Conservation (phyloP, 2,329 filamentous ascomycete species). For the Cytospora schulzeri region DNA sequence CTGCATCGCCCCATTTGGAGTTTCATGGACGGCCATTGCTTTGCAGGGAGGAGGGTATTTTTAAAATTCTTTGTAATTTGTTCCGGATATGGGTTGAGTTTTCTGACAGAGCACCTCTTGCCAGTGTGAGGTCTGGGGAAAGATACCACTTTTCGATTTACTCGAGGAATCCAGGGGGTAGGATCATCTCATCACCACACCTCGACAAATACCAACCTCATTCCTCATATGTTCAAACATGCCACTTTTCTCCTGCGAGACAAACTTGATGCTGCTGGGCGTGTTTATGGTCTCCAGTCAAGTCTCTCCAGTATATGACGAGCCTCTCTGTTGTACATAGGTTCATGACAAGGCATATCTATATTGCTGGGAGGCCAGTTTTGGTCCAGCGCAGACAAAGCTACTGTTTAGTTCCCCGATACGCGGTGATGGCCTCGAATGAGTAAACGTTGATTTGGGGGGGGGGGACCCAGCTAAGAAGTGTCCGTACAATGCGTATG, state of each 20-base stretch:
- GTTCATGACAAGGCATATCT: constrained; percentile 34
- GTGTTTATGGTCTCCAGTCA: constrained; percentile 44
- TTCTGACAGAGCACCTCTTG: constrained; percentile 27
- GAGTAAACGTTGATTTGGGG: neutral
- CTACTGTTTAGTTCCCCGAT: neutral
- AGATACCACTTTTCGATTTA: constrained; percentile 14
- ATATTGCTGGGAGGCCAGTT: constrained; percentile 43
- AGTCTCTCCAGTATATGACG: constrained; percentile 30
- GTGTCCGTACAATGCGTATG: neutral
- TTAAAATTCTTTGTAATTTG: constrained; percentile 30
- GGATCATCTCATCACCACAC: neutral
- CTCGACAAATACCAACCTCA: constrained; percentile 16
- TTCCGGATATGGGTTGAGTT: constrained; percentile 30
- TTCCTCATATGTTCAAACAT: constrained; percentile 14
- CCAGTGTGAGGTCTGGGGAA: neutral
- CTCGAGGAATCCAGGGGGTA: constrained; percentile 4
- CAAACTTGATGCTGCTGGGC: constrained; percentile 29
- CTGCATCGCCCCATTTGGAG: constrained; percentile 27
- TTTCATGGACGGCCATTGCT: constrained; percentile 32
- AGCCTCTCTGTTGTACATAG: constrained; percentile 31
- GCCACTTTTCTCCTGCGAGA: neutral
- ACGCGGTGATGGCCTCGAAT: neutral
- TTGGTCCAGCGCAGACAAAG: constrained; percentile 38
- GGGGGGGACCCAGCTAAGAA: too few species aligned
- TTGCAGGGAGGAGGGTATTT: constrained; percentile 21